Percentiles rank a stretch among this genome's conserved stretches.
Evolutionary conservation across 345 rosid genomes (phyloP).

Genomic region (Corchorus olitorius): DNA sequence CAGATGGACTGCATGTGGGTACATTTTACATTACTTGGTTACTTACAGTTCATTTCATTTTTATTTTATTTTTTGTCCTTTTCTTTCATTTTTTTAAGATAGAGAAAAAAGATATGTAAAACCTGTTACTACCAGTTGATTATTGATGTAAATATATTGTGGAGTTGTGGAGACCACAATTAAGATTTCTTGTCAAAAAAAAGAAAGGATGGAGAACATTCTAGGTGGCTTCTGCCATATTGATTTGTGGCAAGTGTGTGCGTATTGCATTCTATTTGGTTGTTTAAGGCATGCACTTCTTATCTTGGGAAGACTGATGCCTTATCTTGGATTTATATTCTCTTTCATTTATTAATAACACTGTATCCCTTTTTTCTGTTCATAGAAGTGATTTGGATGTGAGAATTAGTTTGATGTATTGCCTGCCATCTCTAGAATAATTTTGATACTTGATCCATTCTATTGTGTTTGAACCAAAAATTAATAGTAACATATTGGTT

Average conservation of each 20-base stretch:
- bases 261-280: neutral
- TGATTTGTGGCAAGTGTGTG: neutral
- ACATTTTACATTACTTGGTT: conserved; percentile 22
- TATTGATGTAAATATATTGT: neutral
- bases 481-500: neutral
- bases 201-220: neutral
- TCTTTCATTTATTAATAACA: neutral
- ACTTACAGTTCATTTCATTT: neutral
- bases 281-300: neutral
- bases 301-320: conserved; percentile 8
- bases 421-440: neutral
- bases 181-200: neutral
- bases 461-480: neutral
- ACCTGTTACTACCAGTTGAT: neutral
- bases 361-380: neutral
- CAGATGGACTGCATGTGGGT: conserved; percentile 97
- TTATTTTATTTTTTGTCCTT: neutral
- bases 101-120: neutral
- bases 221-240: neutral
- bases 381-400: neutral
- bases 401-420: neutral
- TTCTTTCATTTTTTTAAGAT: neutral
- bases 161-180: neutral
- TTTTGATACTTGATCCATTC: conserved; percentile 5
- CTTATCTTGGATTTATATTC: neutral